Base-by-base conservation (phyloP, 805 yeast genomes). In the Kluyveromyces lactis region DNA sequence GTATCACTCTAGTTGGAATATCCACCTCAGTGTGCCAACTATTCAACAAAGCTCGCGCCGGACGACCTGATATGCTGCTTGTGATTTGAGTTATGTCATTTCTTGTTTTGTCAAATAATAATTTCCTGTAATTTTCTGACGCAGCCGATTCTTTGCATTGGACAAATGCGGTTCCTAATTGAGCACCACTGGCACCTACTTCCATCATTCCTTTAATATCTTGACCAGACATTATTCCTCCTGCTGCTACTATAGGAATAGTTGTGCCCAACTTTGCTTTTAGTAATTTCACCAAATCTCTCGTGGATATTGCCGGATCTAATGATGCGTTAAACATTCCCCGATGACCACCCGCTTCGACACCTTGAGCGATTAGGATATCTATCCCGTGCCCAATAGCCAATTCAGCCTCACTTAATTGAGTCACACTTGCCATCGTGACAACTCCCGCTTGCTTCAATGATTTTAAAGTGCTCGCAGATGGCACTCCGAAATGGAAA, bases 291-390 rank as follows among this genome's bases (percentile, higher is more conserved):
- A 55, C 47, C 26, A 63, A 43, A 4, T 49, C 59, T 24, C 37
- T 32, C 0, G 77, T 70, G 7, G 64, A 52, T 33, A 69, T 53
- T 21, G 62, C 56, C 16, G 44, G 45, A 40, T 61, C 60, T 8
- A 46, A 43, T 23, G 56, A 58, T 42, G 68, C 73, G 18, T 56
- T 52, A 38, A 67, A 71, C 45, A 64, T 69, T 2, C 81, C 81
- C 13, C 83, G 57, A 50, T 77, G 83, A 0, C 83, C 83, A 18
- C 83, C 83, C 3, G 83, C 83, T 47, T 76, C 82, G 52, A 62
- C 63, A 0, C 82, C 82, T 52, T 78, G 84, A 18, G 68, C 62
- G 6, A 71, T 60, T 3, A 77, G 53, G 1, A 72, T 79, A 51
- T 75, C 77, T 5, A 68, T 66, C 0, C 67, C 67, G 0, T 52